A percentile compares a stretch with the other conserved stretches of the same genome.
phyloP scores from a whole-genome alignment of 768 basidiomycete genomes.

The Panellus pusillus region DNA sequence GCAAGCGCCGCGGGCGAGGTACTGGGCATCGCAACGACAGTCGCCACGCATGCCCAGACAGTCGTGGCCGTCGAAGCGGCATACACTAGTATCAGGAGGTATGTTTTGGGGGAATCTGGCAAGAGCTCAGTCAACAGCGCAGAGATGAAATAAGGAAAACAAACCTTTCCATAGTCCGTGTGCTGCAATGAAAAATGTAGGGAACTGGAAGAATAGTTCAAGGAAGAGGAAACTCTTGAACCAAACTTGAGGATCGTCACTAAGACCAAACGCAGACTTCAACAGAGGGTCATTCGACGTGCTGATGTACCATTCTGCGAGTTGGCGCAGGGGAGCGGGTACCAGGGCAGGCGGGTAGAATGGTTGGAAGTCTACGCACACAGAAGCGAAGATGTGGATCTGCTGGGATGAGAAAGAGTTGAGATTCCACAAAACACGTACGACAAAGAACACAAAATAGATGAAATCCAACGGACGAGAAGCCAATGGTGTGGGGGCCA shows the following conservation, averaged over 20 bases:
- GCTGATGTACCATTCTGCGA: constrained; percentile 52
- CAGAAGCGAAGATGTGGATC: constrained; percentile 68
- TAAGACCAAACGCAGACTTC: constrained; percentile 40
- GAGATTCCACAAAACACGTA: constrained; percentile 27
- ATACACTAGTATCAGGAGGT: constrained; percentile 68
- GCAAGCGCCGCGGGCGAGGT: constrained; percentile 22
- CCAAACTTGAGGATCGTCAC: constrained; percentile 48
- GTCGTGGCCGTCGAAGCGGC: constrained; percentile 79
- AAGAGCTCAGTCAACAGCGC: background rate
- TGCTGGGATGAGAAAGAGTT: constrained; percentile 14
- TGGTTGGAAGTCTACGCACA: constrained; percentile 71
- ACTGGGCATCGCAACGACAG: constrained; percentile 56
- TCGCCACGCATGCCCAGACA: constrained; percentile 66
- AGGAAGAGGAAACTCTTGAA: constrained; percentile 63
- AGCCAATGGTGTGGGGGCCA: constrained; percentile 35
- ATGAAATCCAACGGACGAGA: constrained; percentile 64
- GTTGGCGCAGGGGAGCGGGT: constrained; percentile 44
- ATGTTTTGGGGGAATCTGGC: constrained; percentile 51
- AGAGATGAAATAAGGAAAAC: background rate
- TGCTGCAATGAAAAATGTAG: constrained; percentile 72
- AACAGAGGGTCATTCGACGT: constrained; percentile 67
- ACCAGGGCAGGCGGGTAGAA: constrained; percentile 55
- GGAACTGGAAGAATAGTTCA: constrained; percentile 73
- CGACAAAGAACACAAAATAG: constrained; percentile 73
- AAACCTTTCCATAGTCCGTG: constrained; percentile 58